Evolutionary conservation across 805 yeast genomes (phyloP), one percentile per base, ranked within the genome.

Genomic region (Wickerhamomyces mucosus): DNA sequence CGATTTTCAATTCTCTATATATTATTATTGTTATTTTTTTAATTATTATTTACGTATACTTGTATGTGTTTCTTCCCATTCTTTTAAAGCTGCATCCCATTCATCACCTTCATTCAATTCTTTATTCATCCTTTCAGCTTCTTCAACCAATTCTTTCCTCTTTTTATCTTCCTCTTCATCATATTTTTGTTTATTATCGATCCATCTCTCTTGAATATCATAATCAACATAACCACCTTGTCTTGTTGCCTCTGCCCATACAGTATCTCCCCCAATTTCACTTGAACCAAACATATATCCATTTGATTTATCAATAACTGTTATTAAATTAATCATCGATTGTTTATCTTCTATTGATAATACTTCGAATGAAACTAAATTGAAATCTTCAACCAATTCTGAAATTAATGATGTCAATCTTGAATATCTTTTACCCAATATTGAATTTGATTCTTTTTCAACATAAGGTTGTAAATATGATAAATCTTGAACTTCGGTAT

Each of bases 231-330:
- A 55, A 9, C 82, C 75, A 24, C 88, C 78, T 50, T 82, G 84
- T 41, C 97, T 67, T 1, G 89, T 71, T 1, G 96, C 95, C 45
- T 89, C 95, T n/a, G 86, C 82, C 98, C 98, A 92, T 2, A 92
- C 75, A 0, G 89, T 73, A 50, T 92, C 99, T n/a, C 97, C 98
- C 3, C 96, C 95, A 7, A 89, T 67, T 45, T 92, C 99, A 19
- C 86, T 82, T 1, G 88, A 65, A 0, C 99, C 99, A 61, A 84
- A 85, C 43, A 82, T 69, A 51, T 92, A 92, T 0, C 99, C 99
- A 45, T 79, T 83, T 3, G 96, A 89, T 51, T 82, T 88, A 50
- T 92, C 99, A 8, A 92, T 73, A 2, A 73, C 63, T 12, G 80
- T 66, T 27, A 92, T 65, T 22, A 92, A 56, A 31, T 78, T 69